phyloP scores from a whole-genome alignment of 192 early-diverging fungal genomes.

The Phycomyces blakesleeanus region DNA sequence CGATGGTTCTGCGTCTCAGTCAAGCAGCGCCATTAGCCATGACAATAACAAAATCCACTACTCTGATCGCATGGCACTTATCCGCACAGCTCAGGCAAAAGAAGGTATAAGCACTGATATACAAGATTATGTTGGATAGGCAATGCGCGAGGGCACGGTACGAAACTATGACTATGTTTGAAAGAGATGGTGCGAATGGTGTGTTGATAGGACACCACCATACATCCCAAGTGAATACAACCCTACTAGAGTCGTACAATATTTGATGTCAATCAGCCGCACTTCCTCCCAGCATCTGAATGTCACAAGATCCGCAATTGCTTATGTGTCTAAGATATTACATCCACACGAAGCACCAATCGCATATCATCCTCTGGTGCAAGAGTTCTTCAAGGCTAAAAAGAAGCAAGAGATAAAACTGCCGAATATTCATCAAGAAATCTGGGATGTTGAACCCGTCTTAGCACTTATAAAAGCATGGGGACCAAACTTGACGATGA shows the following conservation, averaged over 20 bases:
- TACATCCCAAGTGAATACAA: too few relatives aligned
- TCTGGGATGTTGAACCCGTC: background rate
- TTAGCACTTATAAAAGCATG: background rate
- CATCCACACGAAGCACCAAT: background rate
- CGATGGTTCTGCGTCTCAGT: background rate
- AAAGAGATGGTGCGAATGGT: background rate
- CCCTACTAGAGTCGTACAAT: background rate
- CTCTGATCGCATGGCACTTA: constrained; percentile 10
- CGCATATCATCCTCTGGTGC: background rate
- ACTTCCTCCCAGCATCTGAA: background rate
- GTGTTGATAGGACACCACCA: background rate
- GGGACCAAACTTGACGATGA: background rate
- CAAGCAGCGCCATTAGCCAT: background rate
- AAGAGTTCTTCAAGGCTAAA: constrained; percentile 3
- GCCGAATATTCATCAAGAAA: background rate
- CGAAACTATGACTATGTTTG: background rate
- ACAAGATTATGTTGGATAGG: too few relatives aligned
- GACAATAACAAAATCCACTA: background rate
- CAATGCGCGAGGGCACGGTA: too few relatives aligned
- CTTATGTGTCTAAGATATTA: background rate
- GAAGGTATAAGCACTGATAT: too few relatives aligned
- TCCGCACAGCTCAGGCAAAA: too few relatives aligned
- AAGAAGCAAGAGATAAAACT: background rate
- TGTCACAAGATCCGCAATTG: background rate
- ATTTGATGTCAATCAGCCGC: background rate